A percentile compares a stretch with the other conserved stretches of the same genome.
These are phyloP conservation scores for Yamadazyma sp. DNA, from an alignment of 1,139 yeast genomes.

Conservation along the genomic window DNA sequence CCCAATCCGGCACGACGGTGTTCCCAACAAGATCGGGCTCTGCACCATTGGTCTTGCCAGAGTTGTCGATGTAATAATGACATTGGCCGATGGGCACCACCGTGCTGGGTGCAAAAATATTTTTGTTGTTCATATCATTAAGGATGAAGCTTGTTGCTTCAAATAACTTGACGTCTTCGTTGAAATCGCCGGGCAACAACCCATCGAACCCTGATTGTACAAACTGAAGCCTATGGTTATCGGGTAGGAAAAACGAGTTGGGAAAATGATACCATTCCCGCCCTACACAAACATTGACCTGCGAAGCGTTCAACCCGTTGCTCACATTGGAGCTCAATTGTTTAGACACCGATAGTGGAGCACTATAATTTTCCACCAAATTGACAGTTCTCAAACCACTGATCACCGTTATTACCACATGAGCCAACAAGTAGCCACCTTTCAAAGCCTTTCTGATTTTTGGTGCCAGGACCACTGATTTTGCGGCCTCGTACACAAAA, in stretches of 20 bases:
- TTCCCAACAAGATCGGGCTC: constrained; percentile 14
- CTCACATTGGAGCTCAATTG: not conserved
- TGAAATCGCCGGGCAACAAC: constrained; percentile 82
- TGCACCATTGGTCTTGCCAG: constrained; percentile 19
- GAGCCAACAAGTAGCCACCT: not conserved
- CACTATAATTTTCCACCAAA: constrained; percentile 56
- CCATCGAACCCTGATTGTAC: constrained; percentile 83
- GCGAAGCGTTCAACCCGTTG: constrained; percentile 7
- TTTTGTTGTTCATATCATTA: constrained; percentile 69
- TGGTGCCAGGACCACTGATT: constrained; percentile 7
- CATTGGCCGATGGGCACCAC: constrained; percentile 47
- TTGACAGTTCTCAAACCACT: constrained; percentile 42
- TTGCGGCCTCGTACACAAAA: constrained; percentile 1
- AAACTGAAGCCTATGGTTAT: constrained; percentile 60
- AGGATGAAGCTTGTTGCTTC: constrained; percentile 48
- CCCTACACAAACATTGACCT: constrained; percentile 73
- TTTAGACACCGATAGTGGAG: constrained; percentile 45
- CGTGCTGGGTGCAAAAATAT: constrained; percentile 57
- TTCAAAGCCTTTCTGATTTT: constrained; percentile 16
- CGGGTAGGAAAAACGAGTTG: constrained; percentile 75
- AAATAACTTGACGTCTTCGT: constrained; percentile 35
- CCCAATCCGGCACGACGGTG: constrained; percentile 32
- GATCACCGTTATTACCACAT: constrained; percentile 11
- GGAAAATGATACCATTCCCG: constrained; percentile 96
- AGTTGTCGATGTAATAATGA: constrained; percentile 60